Evolutionary conservation across 371 early-diverging fungal species (phyloP).

Genomic region (Haplosporangium sp.): DNA sequence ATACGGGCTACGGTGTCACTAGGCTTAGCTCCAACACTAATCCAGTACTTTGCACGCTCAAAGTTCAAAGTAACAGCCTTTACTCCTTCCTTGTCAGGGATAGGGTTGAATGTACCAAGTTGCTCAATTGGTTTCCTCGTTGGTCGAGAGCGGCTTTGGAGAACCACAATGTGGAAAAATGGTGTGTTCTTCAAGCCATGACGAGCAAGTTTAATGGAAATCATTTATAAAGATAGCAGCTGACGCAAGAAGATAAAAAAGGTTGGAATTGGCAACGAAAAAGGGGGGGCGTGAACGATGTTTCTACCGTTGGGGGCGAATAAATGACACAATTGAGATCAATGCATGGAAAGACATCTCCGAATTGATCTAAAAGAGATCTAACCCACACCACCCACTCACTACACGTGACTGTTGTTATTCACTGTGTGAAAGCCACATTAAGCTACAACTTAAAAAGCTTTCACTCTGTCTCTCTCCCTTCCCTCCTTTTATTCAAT

Average conservation of each 20-base stretch:
- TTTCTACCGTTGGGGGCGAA: background rate
- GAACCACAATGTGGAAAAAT: conserved; percentile 95
- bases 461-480: background rate
- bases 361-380: background rate
- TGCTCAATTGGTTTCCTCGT: conserved; percentile 92
- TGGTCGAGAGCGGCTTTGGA: conserved; percentile 84
- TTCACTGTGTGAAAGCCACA: conserved; percentile 25
- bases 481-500: background rate
- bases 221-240: conserved; percentile 10
- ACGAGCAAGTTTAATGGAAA: conserved; percentile 87
- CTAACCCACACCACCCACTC: no score
- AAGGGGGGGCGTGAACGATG: background rate
- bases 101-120: conserved; percentile 93
- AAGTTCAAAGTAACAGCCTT: conserved; percentile 90
- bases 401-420: conserved; percentile 27
- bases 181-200: conserved; percentile 90
- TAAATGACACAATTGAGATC: background rate
- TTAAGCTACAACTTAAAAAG: background rate
- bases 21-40: conserved; percentile 95
- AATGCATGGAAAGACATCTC: background rate
- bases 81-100: conserved; percentile 78
- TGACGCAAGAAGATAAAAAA: no score
- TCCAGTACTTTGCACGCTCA: conserved; percentile 96
- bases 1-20: conserved; percentile 88
- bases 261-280: background rate